Evolutionary conservation across 805 yeast species (phyloP).

Genomic region (Scheffersomyces lignosus): DNA sequence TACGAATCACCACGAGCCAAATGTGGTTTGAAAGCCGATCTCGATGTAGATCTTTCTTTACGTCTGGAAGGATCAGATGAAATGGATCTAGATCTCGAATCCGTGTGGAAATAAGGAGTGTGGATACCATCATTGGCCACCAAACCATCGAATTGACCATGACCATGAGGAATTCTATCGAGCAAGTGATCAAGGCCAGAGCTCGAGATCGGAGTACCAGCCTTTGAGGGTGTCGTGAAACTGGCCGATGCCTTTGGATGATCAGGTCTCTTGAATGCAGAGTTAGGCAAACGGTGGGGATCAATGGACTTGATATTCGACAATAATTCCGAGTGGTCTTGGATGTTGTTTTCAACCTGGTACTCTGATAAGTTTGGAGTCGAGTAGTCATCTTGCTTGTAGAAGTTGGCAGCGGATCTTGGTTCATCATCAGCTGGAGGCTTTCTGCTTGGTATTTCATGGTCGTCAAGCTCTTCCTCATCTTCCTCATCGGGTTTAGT

Average conservation of each 20-base stretch:
- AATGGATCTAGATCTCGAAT: constrained; percentile 17
- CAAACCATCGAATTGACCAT: constrained; percentile 1
- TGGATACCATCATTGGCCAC: constrained; percentile 17
- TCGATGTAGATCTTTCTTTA: constrained; percentile 19
- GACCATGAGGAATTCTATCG: not conserved
- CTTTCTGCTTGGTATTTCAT: constrained; percentile 54
- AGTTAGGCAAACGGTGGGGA: constrained; percentile 28
- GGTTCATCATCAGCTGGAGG: constrained; percentile 49
- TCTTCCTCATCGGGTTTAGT: constrained; percentile 27
- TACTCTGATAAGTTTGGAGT: constrained; percentile 47
- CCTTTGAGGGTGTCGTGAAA: constrained; percentile 8
- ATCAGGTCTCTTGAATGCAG: not conserved
- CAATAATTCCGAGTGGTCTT: constrained; percentile 35
- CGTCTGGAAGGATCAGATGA: constrained; percentile 15
- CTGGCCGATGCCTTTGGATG: constrained; percentile 2
- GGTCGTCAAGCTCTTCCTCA: constrained; percentile 40
- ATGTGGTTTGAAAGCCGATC: constrained; percentile 49
- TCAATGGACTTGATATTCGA: constrained; percentile 37
- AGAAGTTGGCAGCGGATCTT: constrained; percentile 6
- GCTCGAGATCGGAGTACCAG: not conserved
- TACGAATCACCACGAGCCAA: constrained; percentile 79
- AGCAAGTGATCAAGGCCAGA: not conserved
- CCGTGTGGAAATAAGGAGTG: constrained; percentile 35
- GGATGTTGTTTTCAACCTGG: constrained; percentile 41
- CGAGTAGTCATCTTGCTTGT: constrained; percentile 28